Percentiles rank a stretch among this genome's conserved stretches.
phyloP scores from a whole-genome alignment of 805 yeast genomes.

The Peterozyma toletana region DNA sequence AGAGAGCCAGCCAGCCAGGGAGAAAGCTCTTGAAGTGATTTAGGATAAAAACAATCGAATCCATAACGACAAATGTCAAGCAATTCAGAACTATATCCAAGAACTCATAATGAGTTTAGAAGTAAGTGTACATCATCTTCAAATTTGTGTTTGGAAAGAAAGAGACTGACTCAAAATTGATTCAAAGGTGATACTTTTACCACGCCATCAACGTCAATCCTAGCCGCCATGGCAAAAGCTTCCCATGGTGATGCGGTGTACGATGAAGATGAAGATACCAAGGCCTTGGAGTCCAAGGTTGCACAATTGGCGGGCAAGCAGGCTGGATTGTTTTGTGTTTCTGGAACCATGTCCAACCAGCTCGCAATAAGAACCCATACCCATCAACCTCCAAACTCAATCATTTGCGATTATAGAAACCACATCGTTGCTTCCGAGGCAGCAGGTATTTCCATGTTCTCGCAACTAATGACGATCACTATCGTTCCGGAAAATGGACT shows the following conservation, averaged over 20 bases:
- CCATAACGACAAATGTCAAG: not conserved
- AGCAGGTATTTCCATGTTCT: conserved; percentile 81
- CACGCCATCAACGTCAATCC: conserved; percentile 71
- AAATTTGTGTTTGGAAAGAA: no score
- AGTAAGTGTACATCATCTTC: no score
- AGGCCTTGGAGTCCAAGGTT: conserved; percentile 53
- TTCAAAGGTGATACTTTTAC: conserved; percentile 82
- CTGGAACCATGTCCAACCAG: conserved; percentile 90
- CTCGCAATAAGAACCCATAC: conserved; percentile 72
- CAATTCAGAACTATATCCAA: not conserved
- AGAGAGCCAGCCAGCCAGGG: no score
- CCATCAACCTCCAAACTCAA: conserved; percentile 75
- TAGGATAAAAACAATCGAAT: no score
- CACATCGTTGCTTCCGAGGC: conserved; percentile 83
- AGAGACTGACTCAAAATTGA: conserved; percentile 5
- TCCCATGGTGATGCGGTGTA: conserved; percentile 87
- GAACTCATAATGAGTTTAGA: conserved; percentile 5
- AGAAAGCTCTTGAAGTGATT: no score
- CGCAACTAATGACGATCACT: conserved; percentile 90
- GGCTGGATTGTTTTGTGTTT: conserved; percentile 74
- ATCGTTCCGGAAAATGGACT: conserved; percentile 73
- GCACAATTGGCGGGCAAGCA: conserved; percentile 69
- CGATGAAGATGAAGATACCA: conserved; percentile 70
- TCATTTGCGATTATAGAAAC: conserved; percentile 77
- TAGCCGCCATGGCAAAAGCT: conserved; percentile 46